Base-by-base conservation (phyloP, 2,329 filamentous ascomycete species). In the Alternaria dauci region DNA sequence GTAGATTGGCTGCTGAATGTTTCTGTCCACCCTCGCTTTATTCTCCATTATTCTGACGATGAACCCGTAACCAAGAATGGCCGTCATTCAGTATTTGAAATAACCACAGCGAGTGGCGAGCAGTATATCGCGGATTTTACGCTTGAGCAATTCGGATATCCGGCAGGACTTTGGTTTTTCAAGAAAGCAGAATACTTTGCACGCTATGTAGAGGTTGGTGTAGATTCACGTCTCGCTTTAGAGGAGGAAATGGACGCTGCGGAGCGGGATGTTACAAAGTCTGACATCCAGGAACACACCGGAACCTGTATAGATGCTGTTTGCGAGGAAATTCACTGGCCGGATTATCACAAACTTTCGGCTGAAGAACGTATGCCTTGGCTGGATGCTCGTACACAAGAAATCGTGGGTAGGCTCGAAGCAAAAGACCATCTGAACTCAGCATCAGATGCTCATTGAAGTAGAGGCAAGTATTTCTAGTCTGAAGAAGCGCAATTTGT, bases 101-200 rank as follows among this genome's bases (percentile, higher is more conserved):
- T 59, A n/a, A 62, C 38, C 7, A 39, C 44, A 1, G 18, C 26
- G 11, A 38, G 32, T 9, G 26, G 42, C 20, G 20, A 59, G 16
- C 20, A 51, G 14, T 58, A 52, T n/a, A 38, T 55, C 11, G 51
- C 55, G 1, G 46, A 62, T 30, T 62, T 62, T 23, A 59, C 46
- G 6, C 16, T 55, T 6, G 46, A 59, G 26, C 55, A 62, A 14
- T 52, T 59, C 11, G 55, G 55, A 9, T 55, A 42, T 14, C 14
- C 28, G 26, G 8, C 44, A 8, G 28, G 16, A 20, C 36, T 18
- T 3, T 47, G 44, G 44, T 47, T 47, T 16, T 9, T 20, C 0
- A 1, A 32, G 11, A 47, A 9, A 16, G 14, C 36, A 39, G 36
- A 18, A 1, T 39, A 18, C 18, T 4, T 4, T 20, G 5, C n/a